These are phyloP conservation scores for Penicillium nucicola DNA, from an alignment of 495 filamentous ascomycete genomes.

Conservation along the genomic window DNA sequence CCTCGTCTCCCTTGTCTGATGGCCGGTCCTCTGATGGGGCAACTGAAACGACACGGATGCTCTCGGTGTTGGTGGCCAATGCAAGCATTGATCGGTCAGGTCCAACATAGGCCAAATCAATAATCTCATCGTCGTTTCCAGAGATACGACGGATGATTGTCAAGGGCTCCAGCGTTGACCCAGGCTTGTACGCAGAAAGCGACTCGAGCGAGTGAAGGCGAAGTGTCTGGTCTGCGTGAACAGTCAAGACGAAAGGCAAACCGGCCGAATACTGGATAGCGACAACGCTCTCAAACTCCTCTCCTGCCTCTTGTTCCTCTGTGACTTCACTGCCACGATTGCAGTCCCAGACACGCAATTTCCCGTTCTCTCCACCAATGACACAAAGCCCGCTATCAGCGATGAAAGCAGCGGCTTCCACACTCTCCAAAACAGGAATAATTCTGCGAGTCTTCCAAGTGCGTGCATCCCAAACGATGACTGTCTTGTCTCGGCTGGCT, in stretches of 20 bases:
- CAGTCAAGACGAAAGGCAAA: slow-evolving; percentile 67
- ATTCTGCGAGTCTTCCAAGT: slow-evolving; percentile 83
- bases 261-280: slow-evolving; percentile 61
- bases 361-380: slow-evolving; percentile 83
- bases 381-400: slow-evolving; percentile 65
- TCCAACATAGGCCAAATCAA: slow-evolving; percentile 83
- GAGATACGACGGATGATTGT: slow-evolving; percentile 71
- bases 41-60: slow-evolving; percentile 78
- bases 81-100: slow-evolving; percentile 77
- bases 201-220: slow-evolving; percentile 62
- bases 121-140: slow-evolving; percentile 95
- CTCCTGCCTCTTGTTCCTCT: slow-evolving; percentile 57
- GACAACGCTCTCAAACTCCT: slow-evolving; percentile 75
- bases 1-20: slow-evolving; percentile 30
- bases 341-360: slow-evolving; percentile 77
- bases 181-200: slow-evolving; percentile 34
- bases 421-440: slow-evolving; percentile 77
- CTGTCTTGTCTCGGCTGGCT: slow-evolving; percentile 92
- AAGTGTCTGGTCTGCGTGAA: slow-evolving; percentile 88
- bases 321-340: slow-evolving; percentile 76
- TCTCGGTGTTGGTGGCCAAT: slow-evolving; percentile 92
- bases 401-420: slow-evolving; percentile 82
- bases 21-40: slow-evolving; percentile 37
- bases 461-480: slow-evolving; percentile 82
- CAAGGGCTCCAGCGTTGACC: slow-evolving; percentile 43